Conservation (phyloP, 768 basidiomycete genomes). For the Hortiboletus flavorubellus region DNA sequence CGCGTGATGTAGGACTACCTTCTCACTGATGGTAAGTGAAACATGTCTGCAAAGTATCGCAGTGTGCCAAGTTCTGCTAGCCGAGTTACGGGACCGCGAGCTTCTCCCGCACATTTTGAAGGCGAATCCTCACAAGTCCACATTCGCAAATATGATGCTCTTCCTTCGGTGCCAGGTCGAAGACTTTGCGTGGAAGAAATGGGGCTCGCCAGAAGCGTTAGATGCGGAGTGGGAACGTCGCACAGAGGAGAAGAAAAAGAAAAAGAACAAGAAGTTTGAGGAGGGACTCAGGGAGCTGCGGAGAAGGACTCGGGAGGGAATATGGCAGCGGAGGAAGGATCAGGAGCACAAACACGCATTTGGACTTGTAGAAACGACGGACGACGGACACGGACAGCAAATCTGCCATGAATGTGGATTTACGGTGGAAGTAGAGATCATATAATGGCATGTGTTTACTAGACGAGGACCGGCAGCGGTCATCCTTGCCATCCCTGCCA, state of each 20-base stretch:
- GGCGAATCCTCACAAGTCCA: conserved; percentile 92
- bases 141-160: conserved; percentile 99
- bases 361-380: conserved; percentile 51
- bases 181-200: conserved; percentile 96
- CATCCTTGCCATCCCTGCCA: no score
- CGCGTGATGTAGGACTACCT: conserved; percentile 72
- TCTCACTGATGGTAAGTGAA: conserved; percentile 77
- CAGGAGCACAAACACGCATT: conserved; percentile 88
- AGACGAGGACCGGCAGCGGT: no score
- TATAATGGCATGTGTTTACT: conserved; percentile 38
- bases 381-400: conserved; percentile 61
- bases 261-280: conserved; percentile 94
- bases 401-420: conserved; percentile 90
- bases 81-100: conserved; percentile 91
- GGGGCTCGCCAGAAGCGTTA: conserved; percentile 90
- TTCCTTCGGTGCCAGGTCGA: conserved; percentile 93
- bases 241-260: conserved; percentile 77
- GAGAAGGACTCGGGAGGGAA: conserved; percentile 79
- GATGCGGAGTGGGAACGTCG: conserved; percentile 85
- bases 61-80: conserved; percentile 36
- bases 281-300: conserved; percentile 82
- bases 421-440: conserved; percentile 82
- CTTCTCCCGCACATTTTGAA: conserved; percentile 90
- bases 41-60: not conserved
- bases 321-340: conserved; percentile 86